A percentile compares a stretch with the other conserved stretches of the same genome.
Conservation (phyloP, 2,329 filamentous ascomycete species). For the Diplodia intermedia region DNA sequence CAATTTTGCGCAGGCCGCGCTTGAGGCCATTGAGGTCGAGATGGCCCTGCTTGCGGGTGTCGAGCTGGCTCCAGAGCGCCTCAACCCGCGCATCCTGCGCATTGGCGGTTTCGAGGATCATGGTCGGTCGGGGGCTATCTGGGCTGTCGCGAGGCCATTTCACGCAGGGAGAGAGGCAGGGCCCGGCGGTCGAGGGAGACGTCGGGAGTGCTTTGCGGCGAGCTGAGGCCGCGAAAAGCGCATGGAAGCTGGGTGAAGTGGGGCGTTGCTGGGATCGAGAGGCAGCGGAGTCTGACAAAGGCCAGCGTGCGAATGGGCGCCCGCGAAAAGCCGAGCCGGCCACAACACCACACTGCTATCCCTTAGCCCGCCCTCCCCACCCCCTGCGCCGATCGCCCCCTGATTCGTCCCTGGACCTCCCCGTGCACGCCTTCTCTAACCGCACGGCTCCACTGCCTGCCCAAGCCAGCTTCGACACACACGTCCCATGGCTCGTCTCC, state of each 20-base stretch:
- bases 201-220: slow-evolving; percentile 38
- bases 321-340: slow-evolving; percentile 25
- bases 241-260: slow-evolving; percentile 30
- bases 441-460: background rate
- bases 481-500: slow-evolving; percentile 3
- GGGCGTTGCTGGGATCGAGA: slow-evolving; percentile 28
- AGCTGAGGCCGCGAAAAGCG: slow-evolving; percentile 24
- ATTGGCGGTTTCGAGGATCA: slow-evolving; percentile 78
- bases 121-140: slow-evolving; percentile 52
- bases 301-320: slow-evolving; percentile 29
- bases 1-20: slow-evolving; percentile 83
- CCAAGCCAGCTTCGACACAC: background rate
- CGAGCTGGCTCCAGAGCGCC: slow-evolving; percentile 82
- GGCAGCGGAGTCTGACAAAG: slow-evolving; percentile 29
- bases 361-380: slow-evolving; percentile 3
- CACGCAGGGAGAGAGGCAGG: slow-evolving; percentile 8
- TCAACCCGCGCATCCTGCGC: slow-evolving; percentile 82
- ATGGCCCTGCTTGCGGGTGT: slow-evolving; percentile 76
- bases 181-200: slow-evolving; percentile 25
- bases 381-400: slow-evolving; percentile 15
- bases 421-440: background rate
- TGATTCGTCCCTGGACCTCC: background rate
- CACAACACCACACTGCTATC: slow-evolving; percentile 17
- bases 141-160: slow-evolving; percentile 49
- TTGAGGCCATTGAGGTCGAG: slow-evolving; percentile 85